These are phyloP conservation scores for Odonthalia washingtoniensis DNA, from an alignment of 31 red algal genomes.

Conservation along the genomic window DNA sequence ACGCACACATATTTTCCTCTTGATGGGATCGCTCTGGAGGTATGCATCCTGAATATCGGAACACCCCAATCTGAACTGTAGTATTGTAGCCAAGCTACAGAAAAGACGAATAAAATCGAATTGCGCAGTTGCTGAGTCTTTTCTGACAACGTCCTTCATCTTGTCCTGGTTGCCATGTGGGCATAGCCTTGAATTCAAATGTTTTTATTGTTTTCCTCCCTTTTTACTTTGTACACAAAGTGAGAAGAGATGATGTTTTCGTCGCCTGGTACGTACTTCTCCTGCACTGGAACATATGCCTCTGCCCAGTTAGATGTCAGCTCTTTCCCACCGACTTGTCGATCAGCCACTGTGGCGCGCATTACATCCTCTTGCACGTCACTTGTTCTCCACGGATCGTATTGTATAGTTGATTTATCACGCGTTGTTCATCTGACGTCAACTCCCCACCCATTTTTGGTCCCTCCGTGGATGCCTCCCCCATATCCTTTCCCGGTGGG, in stretches of 20 bases:
- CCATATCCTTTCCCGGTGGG: neutral
- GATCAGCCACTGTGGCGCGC: slow-evolving; percentile 32
- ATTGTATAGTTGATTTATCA: slow-evolving; percentile 27
- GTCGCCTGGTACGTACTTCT: neutral
- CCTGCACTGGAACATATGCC: neutral
- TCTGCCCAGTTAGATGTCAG: slow-evolving; percentile 7
- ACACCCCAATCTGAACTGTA: neutral
- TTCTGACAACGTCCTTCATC: slow-evolving; percentile 22
- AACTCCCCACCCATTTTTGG: neutral
- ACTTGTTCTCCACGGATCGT: slow-evolving; percentile 7
- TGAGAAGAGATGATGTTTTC: slow-evolving; percentile 41
- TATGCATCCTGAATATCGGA: slow-evolving; percentile 19
- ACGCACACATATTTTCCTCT: slow-evolving; percentile 14
- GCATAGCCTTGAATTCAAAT: slow-evolving; percentile 2
- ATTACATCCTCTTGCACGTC: slow-evolving; percentile 3
- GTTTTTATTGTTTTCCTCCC: slow-evolving; percentile 11
- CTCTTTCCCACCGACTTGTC: slow-evolving; percentile 20
- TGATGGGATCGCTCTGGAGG: slow-evolving; percentile 38
- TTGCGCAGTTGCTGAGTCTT: slow-evolving; percentile 32
- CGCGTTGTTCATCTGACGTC: slow-evolving; percentile 5
- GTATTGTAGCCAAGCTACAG: neutral
- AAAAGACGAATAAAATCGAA: slow-evolving; percentile 36
- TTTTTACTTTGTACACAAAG: slow-evolving; percentile 50
- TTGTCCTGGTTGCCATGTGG: slow-evolving; percentile 37
- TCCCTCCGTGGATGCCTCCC: neutral